Evolutionary conservation across 345 rosid species (phyloP), one percentile per base, ranked within the genome.

Genomic region (Bretschneidera sinensis): DNA sequence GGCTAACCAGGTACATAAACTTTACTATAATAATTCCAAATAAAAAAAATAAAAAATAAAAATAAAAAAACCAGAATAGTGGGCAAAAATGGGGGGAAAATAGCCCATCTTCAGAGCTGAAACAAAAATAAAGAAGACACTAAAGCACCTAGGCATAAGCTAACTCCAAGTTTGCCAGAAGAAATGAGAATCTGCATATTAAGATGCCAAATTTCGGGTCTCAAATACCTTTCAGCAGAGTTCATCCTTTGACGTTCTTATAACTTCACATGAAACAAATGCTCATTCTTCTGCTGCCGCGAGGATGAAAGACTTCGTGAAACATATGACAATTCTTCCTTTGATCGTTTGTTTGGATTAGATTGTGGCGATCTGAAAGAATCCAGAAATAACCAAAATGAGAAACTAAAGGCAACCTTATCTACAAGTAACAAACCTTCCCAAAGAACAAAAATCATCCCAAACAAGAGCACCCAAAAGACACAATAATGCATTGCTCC

Each of bases 261-360:
- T n/a, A 28, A 50, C 21, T 52, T 43, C 23, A 52, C 51, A 60
- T 8, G 60, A 57, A 67, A 66, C 68, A 49, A 64, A 24, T 73
- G 64, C 16, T 60, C 74, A 28, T 56, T 71, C 57, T 73, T 70
- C 43, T 60, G 69, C 55, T 63, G 66, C 74, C 13, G 49, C 9
- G 39, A 48, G 17, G 49, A 66, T 13, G 59, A 61, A 14, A 39
- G 50, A 64, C 63, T 51, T 24, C 51, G 64, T 20, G 70, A 56
- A 43, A 72, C 65, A 21, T 19, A 48, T 39, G 6, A 24, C 34
- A 21, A 16, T 57, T 76, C 60, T 53, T 72, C 74, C 66, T 72
- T 80, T n/a, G 57, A 8, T 24, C 72, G 28, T 60, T 77, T 75
- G 72, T 68, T 74, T 21, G 68, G 57, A 43, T 39, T 21, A 20